A percentile compares a stretch with the other conserved stretches of the same genome.
These are phyloP conservation scores for Citrus hindsii DNA, from an alignment of 345 rosid genomes.

Conservation along the genomic window DNA sequence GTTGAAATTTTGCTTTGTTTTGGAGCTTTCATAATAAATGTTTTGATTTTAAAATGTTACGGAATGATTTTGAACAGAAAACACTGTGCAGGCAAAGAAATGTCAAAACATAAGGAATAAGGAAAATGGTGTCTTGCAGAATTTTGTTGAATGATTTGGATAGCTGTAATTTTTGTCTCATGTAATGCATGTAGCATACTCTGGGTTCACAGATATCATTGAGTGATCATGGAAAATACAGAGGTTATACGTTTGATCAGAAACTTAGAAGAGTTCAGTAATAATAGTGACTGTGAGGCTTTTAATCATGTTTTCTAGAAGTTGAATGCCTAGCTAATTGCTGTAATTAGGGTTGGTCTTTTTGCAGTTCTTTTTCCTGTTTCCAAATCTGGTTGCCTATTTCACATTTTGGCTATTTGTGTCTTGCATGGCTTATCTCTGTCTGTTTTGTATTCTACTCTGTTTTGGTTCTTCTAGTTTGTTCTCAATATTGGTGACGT, in stretches of 20 bases:
- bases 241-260: background rate
- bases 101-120: background rate
- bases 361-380: background rate
- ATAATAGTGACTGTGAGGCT: background rate
- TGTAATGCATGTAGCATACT: background rate
- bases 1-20: background rate
- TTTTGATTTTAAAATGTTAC: background rate
- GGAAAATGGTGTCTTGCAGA: background rate
- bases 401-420: background rate
- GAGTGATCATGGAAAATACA: background rate
- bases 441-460: background rate
- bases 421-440: background rate
- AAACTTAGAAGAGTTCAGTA: background rate
- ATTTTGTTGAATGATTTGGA: background rate
- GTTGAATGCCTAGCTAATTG: background rate
- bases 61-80: background rate
- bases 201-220: background rate
- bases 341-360: background rate
- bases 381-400: background rate
- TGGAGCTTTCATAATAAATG: background rate
- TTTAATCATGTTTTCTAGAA: background rate
- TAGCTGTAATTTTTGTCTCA: background rate
- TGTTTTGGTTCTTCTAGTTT: background rate
- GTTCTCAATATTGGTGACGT: background rate
- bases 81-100: background rate